Evolutionary conservation across 2,329 filamentous ascomycete genomes (phyloP).

Genomic region (Diaporthe citriasiana): DNA sequence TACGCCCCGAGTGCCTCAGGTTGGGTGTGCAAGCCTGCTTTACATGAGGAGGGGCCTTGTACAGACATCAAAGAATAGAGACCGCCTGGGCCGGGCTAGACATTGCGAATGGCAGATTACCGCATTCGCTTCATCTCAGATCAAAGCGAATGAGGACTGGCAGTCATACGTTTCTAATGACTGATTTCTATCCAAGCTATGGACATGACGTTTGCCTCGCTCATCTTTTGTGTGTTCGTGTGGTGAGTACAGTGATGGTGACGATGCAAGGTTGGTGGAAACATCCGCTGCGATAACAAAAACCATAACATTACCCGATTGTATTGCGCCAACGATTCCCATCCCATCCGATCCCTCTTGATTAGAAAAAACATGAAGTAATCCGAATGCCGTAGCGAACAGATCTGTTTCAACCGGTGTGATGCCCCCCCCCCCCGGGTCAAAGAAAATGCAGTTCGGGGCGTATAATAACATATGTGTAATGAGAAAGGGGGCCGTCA

Average conservation of each 20-base stretch:
- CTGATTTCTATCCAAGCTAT: constrained; percentile 42
- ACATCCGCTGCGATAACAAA: constrained; percentile 32
- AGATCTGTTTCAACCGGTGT: constrained; percentile 16
- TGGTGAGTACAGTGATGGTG: constrained; percentile 35
- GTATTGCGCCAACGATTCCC: constrained; percentile 41
- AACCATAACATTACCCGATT: constrained; percentile 38
- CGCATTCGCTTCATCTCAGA: not conserved
- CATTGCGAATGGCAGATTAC: constrained; percentile 8
- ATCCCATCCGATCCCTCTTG: constrained; percentile 33
- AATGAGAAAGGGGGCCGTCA: constrained; percentile 6
- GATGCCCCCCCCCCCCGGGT: constrained; percentile 2
- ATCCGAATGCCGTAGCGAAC: constrained; percentile 28
- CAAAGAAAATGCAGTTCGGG: constrained; percentile 35
- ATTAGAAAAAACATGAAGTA: constrained; percentile 35
- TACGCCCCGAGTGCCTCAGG: not conserved
- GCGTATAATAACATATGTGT: constrained; percentile 35
- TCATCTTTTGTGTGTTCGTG: constrained; percentile 36
- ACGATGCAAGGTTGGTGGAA: constrained; percentile 24
- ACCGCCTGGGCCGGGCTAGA: constrained; percentile 21
- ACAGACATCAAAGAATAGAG: constrained; percentile 37
- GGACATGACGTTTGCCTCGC: constrained; percentile 39
- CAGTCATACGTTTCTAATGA: constrained; percentile 37
- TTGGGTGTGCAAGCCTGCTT: not conserved
- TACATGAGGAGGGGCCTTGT: constrained; percentile 13
- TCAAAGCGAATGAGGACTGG: not conserved